A percentile compares a stretch with the other conserved stretches of the same genome.
These are phyloP conservation scores for Magnusiomyces sp. DNA, from an alignment of 1,139 yeast genomes.

Conservation along the genomic window DNA sequence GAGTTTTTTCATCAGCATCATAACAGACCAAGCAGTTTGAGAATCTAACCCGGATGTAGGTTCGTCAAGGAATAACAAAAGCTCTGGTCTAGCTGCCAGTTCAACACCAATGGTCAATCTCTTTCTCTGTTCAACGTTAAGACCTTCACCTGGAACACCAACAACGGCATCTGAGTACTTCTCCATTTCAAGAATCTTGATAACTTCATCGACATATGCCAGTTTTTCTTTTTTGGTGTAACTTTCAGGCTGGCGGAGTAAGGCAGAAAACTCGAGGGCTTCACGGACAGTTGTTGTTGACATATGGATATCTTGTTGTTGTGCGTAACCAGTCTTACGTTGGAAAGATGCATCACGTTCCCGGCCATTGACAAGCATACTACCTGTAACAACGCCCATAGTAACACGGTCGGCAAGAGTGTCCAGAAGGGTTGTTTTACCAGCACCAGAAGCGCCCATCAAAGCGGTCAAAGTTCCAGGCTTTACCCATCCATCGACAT, in stretches of 20 bases:
- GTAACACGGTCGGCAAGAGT: conserved; percentile 68
- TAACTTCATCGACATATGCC: no score
- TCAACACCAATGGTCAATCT: conserved; percentile 71
- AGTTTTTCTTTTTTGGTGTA: no score
- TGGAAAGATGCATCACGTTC: no score
- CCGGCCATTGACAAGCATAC: no score
- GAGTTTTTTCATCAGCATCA: conserved; percentile 66
- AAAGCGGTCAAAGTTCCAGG: conserved; percentile 70
- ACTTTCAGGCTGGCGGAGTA: conserved; percentile 56
- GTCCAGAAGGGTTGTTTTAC: conserved; percentile 73
- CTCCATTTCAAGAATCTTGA: no score
- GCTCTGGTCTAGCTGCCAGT: no score
- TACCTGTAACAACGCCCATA: no score
- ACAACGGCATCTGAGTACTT: no score
- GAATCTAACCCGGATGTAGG: conserved; percentile 93
- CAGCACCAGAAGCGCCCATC: conserved; percentile 89
- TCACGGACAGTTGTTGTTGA: conserved; percentile 73
- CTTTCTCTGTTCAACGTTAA: conserved; percentile 81
- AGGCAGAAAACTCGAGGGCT: conserved; percentile 63
- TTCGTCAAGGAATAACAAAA: conserved; percentile 86
- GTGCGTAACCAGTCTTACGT: no score
- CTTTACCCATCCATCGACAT: conserved; percentile 78
- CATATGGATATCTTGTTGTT: conserved; percentile 73
- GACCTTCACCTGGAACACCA: conserved; percentile 67
- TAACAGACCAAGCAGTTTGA: conserved; percentile 84